Evolutionary conservation across 1,284 basidiomycete species (phyloP), one percentile per base, ranked within the genome.

Genomic region (Retiboletus flavoniger): DNA sequence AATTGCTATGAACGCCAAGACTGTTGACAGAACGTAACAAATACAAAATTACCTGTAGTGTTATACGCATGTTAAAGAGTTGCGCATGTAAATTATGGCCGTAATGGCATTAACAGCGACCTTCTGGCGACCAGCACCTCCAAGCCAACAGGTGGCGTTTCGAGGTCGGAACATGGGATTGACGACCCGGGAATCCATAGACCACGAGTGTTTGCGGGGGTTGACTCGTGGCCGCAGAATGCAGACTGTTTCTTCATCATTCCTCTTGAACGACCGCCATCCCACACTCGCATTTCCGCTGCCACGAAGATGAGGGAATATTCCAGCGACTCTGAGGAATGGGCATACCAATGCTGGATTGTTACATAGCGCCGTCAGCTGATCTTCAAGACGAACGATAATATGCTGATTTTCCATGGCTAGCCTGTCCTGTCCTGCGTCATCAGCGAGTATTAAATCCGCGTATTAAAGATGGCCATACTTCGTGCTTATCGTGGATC

Each of bases 231-330:
- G 17, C 24, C 40, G 7, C 4, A 8, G 48, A 32, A 8, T 38
- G 36, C 10, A 44, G 43, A 17, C 4, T 9, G 3, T 21, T 2
- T 13, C 43, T 50, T n/a, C 13, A 38, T 10, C 6, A 3, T n/a
- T 51, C 52, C 26, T 49, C 60, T 1, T 1, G 24, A 36, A 17
- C 11, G 3, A 19, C 7, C 3, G 2, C 28, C 4, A 7, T 28
- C 9, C 43, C 35, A 38, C 60, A 62, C 44, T 51, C 36, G 9
- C 60, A 62, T 42, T 51, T 34, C 21, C 48, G 36, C 62, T 62
- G 34, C 26, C 19, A 2, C 17, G 35, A 17, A 34, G 5, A 34
- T 62, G 9, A 62, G 31, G 3, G 5, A 10, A 5, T 10, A 2
- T 21, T 43, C 4, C 9, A 3, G 0, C 4, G 2, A 19, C 5